phyloP scores from a whole-genome alignment of 2,329 filamentous ascomycete species.

The Ceratocystis harringtonii region DNA sequence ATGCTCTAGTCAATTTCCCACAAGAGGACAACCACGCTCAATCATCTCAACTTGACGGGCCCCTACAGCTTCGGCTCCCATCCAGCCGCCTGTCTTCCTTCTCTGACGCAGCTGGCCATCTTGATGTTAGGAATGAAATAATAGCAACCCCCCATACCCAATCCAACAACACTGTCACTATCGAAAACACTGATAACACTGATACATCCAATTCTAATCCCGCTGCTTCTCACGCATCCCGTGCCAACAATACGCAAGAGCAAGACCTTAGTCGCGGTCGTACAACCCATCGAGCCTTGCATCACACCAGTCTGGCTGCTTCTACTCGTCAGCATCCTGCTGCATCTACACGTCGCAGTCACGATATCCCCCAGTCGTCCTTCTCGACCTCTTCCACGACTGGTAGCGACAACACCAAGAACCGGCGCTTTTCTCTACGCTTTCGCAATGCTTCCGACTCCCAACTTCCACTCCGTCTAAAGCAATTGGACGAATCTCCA shows the following conservation, averaged over 20 bases:
- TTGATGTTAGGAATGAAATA: neutral
- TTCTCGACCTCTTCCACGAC: conserved; percentile 17
- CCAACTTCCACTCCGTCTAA: conserved; percentile 63
- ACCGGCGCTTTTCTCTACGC: conserved; percentile 54
- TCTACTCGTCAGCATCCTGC: conserved; percentile 20
- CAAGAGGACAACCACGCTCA: neutral
- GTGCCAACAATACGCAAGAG: neutral
- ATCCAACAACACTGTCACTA: neutral
- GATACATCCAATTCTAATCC: neutral
- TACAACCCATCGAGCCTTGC: conserved; percentile 13
- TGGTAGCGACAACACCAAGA: conserved; percentile 28
- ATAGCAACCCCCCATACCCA: neutral
- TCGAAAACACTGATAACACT: conserved; percentile 1
- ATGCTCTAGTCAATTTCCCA: neutral
- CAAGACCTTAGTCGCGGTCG: neutral
- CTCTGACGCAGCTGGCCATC: neutral
- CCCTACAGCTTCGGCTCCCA: neutral
- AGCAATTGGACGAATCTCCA: conserved; percentile 45
- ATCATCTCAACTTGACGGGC: neutral
- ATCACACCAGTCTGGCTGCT: conserved; percentile 12
- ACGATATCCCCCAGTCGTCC: conserved; percentile 13
- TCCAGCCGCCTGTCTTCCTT: neutral
- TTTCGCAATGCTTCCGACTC: conserved; percentile 90
- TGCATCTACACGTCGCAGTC: conserved; percentile 17
- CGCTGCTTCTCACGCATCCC: neutral